Percentiles rank a stretch among this genome's conserved stretches.
phyloP scores from a whole-genome alignment of 192 early-diverging fungal species.

The Linnemannia exigua region DNA sequence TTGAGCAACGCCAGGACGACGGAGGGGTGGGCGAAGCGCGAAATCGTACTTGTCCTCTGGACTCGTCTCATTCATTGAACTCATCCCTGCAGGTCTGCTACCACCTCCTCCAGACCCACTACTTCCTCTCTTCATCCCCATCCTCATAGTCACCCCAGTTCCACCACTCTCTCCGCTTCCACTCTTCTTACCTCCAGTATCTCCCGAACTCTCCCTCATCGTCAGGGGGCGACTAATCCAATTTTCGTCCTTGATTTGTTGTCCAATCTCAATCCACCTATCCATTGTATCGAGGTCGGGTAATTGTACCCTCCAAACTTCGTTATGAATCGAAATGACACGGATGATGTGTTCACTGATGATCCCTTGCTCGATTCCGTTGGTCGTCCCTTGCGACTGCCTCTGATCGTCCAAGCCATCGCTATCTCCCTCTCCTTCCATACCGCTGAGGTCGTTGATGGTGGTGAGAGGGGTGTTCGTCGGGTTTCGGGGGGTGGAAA shows the following conservation, averaged over 20 bases:
- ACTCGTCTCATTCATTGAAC: background rate
- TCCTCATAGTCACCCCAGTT: too few species aligned
- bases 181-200: background rate
- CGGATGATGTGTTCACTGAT: constrained; percentile 35
- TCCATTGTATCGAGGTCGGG: constrained; percentile 47
- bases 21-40: background rate
- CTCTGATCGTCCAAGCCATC: background rate
- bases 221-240: constrained; percentile 29
- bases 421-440: background rate
- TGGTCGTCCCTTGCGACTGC: background rate
- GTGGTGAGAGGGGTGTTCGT: background rate
- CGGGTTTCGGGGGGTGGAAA: background rate
- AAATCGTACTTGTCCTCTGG: background rate
- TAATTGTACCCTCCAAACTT: constrained; percentile 48
- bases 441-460: background rate
- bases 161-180: background rate
- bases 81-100: background rate
- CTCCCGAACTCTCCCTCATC: background rate
- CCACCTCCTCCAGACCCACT: background rate
- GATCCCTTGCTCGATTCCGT: constrained; percentile 19
- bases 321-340: constrained; percentile 43
- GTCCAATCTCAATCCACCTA: constrained; percentile 44
- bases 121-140: background rate
- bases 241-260: constrained; percentile 46
- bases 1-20: background rate